Evolutionary conservation across 2,329 filamentous ascomycete genomes (phyloP), one percentile per base, ranked within the genome.

Genomic region (Pseudofabraea citricarpa): DNA sequence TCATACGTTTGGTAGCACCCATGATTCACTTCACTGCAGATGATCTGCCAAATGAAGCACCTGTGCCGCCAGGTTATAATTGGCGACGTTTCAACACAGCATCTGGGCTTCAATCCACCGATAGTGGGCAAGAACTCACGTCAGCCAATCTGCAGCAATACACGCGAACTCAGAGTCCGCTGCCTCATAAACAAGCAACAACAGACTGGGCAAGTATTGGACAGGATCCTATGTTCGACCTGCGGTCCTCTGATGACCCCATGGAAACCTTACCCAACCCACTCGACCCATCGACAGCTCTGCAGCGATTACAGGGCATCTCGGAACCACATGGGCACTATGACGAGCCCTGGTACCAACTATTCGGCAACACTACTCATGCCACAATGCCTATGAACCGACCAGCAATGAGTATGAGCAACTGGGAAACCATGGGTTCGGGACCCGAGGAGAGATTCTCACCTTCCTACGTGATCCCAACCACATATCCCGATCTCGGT

Each of bases 331-430:
- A 55, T 46, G 54, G 54, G 0, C 45, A 46, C 18, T 55, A 50
- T 40, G 54, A 56, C 44, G 54, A 56, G 3, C 46, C 46, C 5
- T 56, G 54, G 54, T 23, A 41, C 16, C 50, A 44, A 16, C 22
- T 22, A 6, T 35, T 31, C n/a, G n/a, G n/a, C n/a, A n/a, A n/a
- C n/a, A n/a, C n/a, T n/a, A n/a, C n/a, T n/a, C n/a, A n/a, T n/a
- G n/a, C n/a, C n/a, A n/a, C n/a, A n/a, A n/a, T n/a, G n/a, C n/a
- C n/a, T n/a, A n/a, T n/a, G n/a, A n/a, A n/a, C n/a, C n/a, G n/a
- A n/a, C n/a, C n/a, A n/a, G n/a, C n/a, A n/a, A n/a, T n/a, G n/a
- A n/a, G n/a, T n/a, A n/a, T n/a, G n/a, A n/a, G n/a, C n/a, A n/a
- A n/a, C n/a, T n/a, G n/a, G n/a, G n/a, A n/a, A n/a, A n/a, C n/a